phyloP scores from a whole-genome alignment of 345 rosid genomes.

The Viola odorata region DNA sequence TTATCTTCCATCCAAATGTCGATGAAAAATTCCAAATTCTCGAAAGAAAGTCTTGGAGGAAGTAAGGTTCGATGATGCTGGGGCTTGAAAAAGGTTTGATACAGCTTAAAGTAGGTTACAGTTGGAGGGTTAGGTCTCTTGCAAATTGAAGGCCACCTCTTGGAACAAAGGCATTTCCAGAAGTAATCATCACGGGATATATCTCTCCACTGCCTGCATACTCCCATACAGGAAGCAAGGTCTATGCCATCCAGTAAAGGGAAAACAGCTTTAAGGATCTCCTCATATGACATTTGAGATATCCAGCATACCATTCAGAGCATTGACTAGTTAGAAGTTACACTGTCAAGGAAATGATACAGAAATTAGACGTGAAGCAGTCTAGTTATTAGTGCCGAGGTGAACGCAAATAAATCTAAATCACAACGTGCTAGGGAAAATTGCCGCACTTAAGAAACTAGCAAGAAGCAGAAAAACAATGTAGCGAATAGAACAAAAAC shows the following conservation, averaged over 20 bases:
- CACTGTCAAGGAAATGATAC: background rate
- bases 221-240: slow-evolving; percentile 75
- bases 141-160: slow-evolving; percentile 91
- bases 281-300: slow-evolving; percentile 50
- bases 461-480: background rate
- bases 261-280: slow-evolving; percentile 74
- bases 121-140: slow-evolving; percentile 61
- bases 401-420: too few species aligned
- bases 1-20: slow-evolving; percentile 82
- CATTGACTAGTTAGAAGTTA: background rate
- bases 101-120: slow-evolving; percentile 59
- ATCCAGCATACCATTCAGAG: slow-evolving; percentile 13
- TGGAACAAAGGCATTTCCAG: slow-evolving; percentile 86
- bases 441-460: background rate
- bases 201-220: slow-evolving; percentile 77
- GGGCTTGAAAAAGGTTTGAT: slow-evolving; percentile 54
- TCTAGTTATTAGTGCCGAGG: background rate
- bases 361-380: slow-evolving; percentile 5
- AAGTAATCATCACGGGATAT: slow-evolving; percentile 73
- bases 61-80: slow-evolving; percentile 39
- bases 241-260: slow-evolving; percentile 69
- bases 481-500: too few species aligned
- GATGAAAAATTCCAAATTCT: slow-evolving; percentile 66
- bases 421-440: background rate
- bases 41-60: slow-evolving; percentile 77